Conservation (phyloP, 371 early-diverging fungal genomes). For the Circinella umbellata region DNA sequence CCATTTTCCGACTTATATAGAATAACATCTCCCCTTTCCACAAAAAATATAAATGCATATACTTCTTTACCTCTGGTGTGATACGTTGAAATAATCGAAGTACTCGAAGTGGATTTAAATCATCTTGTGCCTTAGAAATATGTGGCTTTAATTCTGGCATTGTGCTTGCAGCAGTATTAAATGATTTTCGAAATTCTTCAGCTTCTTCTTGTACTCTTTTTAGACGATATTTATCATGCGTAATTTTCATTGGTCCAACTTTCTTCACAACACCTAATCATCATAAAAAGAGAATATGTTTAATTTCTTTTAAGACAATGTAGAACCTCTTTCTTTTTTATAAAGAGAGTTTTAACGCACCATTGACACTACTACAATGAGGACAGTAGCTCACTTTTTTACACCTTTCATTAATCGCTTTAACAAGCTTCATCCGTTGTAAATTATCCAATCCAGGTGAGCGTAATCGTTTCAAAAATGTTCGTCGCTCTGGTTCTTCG, state of each 20-base stretch:
- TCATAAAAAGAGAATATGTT: background rate
- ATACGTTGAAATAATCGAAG: slow-evolving; percentile 88
- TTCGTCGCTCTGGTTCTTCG: slow-evolving; percentile 80
- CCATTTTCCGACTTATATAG: too few species aligned
- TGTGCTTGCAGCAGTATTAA: slow-evolving; percentile 72
- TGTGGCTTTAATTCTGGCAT: slow-evolving; percentile 81
- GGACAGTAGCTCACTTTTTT: slow-evolving; percentile 91
- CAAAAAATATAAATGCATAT: background rate
- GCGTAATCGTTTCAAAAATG: slow-evolving; percentile 74
- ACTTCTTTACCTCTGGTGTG: slow-evolving; percentile 66
- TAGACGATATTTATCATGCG: slow-evolving; percentile 93
- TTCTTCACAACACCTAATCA: slow-evolving; percentile 86
- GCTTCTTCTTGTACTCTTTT: slow-evolving; percentile 79
- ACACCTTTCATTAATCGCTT: slow-evolving; percentile 85
- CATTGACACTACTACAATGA: slow-evolving; percentile 88
- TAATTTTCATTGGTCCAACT: slow-evolving; percentile 94
- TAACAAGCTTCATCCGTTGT: slow-evolving; percentile 77
- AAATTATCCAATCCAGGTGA: slow-evolving; percentile 84
- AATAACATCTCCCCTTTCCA: too few species aligned
- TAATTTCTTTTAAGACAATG: too few species aligned
- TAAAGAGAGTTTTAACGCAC: slow-evolving; percentile 21
- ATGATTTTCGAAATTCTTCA: slow-evolving; percentile 74
- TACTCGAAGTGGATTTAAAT: slow-evolving; percentile 93
- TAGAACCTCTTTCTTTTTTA: background rate
- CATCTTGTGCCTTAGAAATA: slow-evolving; percentile 89